Evolutionary conservation across 2,329 filamentous ascomycete species (phyloP).

Genomic region (Orbilia javanica): DNA sequence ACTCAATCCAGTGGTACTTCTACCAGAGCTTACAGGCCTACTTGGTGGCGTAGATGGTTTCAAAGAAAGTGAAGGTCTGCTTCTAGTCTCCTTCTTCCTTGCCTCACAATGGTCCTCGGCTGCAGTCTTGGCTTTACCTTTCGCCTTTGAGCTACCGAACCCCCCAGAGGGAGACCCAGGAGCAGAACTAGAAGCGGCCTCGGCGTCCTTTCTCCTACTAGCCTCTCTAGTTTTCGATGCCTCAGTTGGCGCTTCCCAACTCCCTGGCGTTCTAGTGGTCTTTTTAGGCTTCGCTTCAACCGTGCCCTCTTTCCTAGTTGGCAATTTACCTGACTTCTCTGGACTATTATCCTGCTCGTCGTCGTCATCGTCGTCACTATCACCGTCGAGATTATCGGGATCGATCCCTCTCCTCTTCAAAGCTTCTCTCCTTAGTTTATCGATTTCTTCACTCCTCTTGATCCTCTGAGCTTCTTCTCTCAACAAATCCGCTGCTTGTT

Average conservation of each 20-base stretch:
- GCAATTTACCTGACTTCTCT: too few species aligned
- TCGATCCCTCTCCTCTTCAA: slow-evolving; percentile 4
- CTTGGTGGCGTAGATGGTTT: too few species aligned
- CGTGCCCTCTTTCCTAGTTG: too few species aligned
- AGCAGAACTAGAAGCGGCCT: too few species aligned
- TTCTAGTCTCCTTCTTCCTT: too few species aligned
- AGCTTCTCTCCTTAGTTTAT: not conserved
- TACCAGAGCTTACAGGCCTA: too few species aligned
- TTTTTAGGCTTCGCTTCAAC: too few species aligned
- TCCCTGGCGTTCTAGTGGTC: not conserved
- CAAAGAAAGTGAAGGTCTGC: too few species aligned
- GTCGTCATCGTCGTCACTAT: not conserved
- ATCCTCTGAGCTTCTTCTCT: not conserved
- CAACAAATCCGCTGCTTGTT: not conserved
- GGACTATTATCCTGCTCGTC: not conserved
- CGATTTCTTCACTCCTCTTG: not conserved
- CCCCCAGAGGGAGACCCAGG: too few species aligned
- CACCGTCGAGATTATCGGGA: not conserved
- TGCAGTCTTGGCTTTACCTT: too few species aligned
- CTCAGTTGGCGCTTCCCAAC: not conserved
- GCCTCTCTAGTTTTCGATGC: not conserved
- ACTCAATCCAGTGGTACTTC: too few species aligned
- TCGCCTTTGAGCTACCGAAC: not conserved
- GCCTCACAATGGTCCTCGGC: too few species aligned
- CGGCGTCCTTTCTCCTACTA: not conserved